Evolutionary conservation across 2,329 filamentous ascomycete species (phyloP), one percentile per base, ranked within the genome.

Genomic region (Keithomyces neogunnii): DNA sequence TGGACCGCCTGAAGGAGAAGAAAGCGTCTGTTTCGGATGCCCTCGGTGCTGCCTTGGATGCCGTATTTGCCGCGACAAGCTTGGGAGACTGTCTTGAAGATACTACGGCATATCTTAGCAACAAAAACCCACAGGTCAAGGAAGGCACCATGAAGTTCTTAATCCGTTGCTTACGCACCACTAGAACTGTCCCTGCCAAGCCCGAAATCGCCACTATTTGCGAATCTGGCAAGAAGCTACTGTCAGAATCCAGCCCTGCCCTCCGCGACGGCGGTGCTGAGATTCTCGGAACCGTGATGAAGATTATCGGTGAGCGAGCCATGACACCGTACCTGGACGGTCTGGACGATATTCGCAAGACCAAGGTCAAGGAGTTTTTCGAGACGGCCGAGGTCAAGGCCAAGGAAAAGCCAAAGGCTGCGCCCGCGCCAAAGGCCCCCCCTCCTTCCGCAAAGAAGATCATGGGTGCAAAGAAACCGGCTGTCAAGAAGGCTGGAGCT

Each of bases 91-190:
- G 89, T 59, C 71, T 97, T n/a, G 90, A 96, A 63, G 93, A 99
- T 56, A 95, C 89, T 6, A 69, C 89, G 1, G 81, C 93, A 52
- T 95, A 86, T 57, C 71, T 97, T 33, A 84, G 84, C 58, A 89
- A 96, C 77, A 99, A 99, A 71, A 99, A 99, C 64, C 93, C 93
- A 0, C 91, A 96, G 63, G 88, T 99, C 56, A 99, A 99, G 70
- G 89, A 96, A 60, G 91, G 95, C 55, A 95, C 89, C 0, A 86
- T 95, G 71, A 89, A 89, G 56, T 97, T 99, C 62, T 74, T 99
- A n/a, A 86, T 95, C 47, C 82, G 93, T 56, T 92, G 87, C 64
- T 74, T 99, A 45, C 85, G 86, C 58, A 89, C 82, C 0, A 96
- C 92, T 0, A 80, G 85, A 58, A 86, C 89, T 19, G 89, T 93